phyloP scores from a whole-genome alignment of 2,329 filamentous ascomycete species.

The Pyricularia pennisetigena region DNA sequence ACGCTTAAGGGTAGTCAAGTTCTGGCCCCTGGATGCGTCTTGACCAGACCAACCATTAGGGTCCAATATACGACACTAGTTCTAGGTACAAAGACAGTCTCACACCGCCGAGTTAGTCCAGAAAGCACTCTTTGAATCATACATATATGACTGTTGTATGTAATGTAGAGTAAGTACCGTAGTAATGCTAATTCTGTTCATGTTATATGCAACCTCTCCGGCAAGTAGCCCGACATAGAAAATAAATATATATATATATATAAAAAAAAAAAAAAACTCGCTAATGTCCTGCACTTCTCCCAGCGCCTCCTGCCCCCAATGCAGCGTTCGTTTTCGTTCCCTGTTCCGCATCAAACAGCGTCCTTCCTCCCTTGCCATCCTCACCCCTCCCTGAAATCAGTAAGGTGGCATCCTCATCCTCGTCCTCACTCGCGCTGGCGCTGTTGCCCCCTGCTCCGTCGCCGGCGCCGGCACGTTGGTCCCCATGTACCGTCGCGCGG shows the following conservation, averaged over 20 bases:
- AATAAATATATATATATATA: too few species aligned
- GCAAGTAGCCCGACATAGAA: neutral
- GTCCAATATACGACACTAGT: too few species aligned
- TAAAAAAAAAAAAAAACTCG: neutral
- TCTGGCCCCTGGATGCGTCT: neutral
- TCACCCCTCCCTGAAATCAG: constrained; percentile 14
- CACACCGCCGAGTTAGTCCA: neutral
- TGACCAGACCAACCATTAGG: neutral
- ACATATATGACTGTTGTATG: neutral
- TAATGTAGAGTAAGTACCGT: neutral
- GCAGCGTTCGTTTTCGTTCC: neutral
- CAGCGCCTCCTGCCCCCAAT: neutral
- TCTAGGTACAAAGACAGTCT: neutral
- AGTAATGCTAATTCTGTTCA: neutral
- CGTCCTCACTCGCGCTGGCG: constrained; percentile 22
- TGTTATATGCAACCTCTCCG: neutral
- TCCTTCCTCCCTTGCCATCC: neutral
- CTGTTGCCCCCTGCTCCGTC: constrained; percentile 7
- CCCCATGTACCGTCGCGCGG: constrained; percentile 15
- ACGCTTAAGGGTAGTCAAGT: neutral
- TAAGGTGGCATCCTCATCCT: constrained; percentile 36
- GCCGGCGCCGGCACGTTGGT: constrained; percentile 1
- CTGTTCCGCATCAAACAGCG: neutral
- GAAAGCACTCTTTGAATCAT: neutral
- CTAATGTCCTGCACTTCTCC: neutral